phyloP scores from a whole-genome alignment of 1,139 yeast genomes.

The Yamadazyma diddensiae region DNA sequence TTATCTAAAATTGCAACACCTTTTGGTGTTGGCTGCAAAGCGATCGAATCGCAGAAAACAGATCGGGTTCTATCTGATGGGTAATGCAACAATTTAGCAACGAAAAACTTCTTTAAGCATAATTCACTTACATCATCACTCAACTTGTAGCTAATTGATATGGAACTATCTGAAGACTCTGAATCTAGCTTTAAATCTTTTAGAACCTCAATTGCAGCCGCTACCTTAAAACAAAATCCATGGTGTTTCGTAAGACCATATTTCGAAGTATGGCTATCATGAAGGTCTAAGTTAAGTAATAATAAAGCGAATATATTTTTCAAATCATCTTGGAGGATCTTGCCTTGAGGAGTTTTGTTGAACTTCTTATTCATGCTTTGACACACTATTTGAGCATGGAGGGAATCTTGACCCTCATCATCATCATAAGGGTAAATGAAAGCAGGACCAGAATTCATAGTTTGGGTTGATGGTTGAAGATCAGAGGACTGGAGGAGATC shows the following conservation, averaged over 20 bases:
- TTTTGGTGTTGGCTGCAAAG: constrained; percentile 84
- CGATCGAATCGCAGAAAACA: background rate
- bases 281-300: constrained; percentile 47
- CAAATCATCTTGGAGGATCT: constrained; percentile 52
- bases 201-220: constrained; percentile 55
- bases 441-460: too few relatives aligned
- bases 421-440: too few relatives aligned
- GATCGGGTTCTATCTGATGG: constrained; percentile 70
- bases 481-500: too few relatives aligned
- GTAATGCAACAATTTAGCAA: constrained; percentile 68
- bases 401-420: too few relatives aligned
- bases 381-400: constrained; percentile 7
- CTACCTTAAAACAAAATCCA: constrained; percentile 54
- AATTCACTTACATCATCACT: constrained; percentile 49
- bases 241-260: constrained; percentile 19
- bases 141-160: constrained; percentile 60
- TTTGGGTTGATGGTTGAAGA: too few relatives aligned
- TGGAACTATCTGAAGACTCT: constrained; percentile 48
- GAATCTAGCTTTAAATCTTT: constrained; percentile 45
- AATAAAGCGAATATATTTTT: constrained; percentile 55
- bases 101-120: constrained; percentile 55
- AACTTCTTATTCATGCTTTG: constrained; percentile 12
- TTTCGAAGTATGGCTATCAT: constrained; percentile 13
- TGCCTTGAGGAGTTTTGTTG: constrained; percentile 50
- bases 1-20: constrained; percentile 71